Evolutionary conservation across 202 grass and related monocot species (phyloP), one percentile per base, ranked within the genome.

Genomic region (Setaria viridis): DNA sequence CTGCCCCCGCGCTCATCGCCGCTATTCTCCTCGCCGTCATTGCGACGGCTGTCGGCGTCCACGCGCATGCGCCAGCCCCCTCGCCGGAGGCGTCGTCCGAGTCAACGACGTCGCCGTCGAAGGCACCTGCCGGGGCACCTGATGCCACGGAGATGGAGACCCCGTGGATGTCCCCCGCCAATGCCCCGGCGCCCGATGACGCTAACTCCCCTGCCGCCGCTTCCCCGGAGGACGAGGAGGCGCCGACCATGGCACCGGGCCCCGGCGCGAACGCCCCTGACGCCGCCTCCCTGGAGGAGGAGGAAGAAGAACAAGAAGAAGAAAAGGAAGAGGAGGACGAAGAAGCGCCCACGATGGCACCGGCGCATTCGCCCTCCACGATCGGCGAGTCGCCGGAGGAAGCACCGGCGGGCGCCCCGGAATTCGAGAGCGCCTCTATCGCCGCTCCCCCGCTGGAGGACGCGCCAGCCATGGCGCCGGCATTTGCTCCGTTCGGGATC

Each of bases 51-150:
- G 60, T 14, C 20, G 45, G 58, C 37, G 60, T 78, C 29, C 47
- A 79, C n/a, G 70, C 76, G 6, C 67, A 57, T 3, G 62, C 87
- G 43, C 62, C 92, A 14, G 77, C 81, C 2, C 21, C 78, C 47
- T 75, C 78, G 14, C 87, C 87, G 68, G 70, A 72, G 72, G 3
- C 25, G 68, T 80, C 81, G 58, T 80, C n/a, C 10, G 25, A 85
- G 37, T 32, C 64, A 11, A 2, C 48, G 10, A 5, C 62, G 70
- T 81, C 67, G 45, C 72, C 78, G 47, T 55, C 67, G 58, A 32
- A 34, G 49, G 67, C 55, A 2, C 74, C 82, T 17, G 60, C 89
- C 45, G 51, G 54, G 4, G 62, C 86, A 20, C 74, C 41, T 25
- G 71, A 73, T 25, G 58, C 20, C 45, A 34, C 10, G 70, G 37